Conservation (phyloP, 768 basidiomycete species). For the Boletus fagicola region DNA sequence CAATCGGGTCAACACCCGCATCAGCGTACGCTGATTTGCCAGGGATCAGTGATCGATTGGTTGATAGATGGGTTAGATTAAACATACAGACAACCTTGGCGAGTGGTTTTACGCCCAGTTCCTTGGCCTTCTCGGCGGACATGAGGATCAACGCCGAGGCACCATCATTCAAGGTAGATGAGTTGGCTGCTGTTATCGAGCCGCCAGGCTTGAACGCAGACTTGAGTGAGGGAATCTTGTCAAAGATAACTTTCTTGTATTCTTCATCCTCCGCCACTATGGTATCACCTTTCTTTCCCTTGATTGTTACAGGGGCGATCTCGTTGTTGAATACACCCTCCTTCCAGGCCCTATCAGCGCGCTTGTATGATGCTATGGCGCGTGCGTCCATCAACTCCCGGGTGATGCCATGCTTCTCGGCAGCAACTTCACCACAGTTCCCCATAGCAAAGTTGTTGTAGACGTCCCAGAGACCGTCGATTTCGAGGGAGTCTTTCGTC, state of each 20-base stretch:
- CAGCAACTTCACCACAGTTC: constrained; percentile 88
- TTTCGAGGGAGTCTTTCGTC: constrained; percentile 82
- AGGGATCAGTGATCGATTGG: constrained; percentile 5
- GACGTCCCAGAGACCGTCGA: constrained; percentile 94
- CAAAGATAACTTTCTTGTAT: constrained; percentile 93
- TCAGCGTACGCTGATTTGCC: constrained; percentile 81
- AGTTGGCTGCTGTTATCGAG: constrained; percentile 94
- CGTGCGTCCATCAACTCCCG: constrained; percentile 88
- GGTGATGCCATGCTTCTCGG: constrained; percentile 76
- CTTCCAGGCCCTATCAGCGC: constrained; percentile 89
- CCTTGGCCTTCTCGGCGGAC: constrained; percentile 89
- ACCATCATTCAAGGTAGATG: constrained; percentile 92
- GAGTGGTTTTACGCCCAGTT: constrained; percentile 88
- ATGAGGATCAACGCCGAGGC: constrained; percentile 94
- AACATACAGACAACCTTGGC: constrained; percentile 89
- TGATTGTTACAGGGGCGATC: constrained; percentile 86
- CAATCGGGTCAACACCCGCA: constrained; percentile 93
- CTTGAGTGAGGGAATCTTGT: constrained; percentile 85
- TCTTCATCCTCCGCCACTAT: constrained; percentile 95
- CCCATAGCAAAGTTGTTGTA: constrained; percentile 99
- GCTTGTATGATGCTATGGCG: constrained; percentile 93
- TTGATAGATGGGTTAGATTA: background rate
- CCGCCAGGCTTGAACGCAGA: constrained; percentile 91
- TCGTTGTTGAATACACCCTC: constrained; percentile 82
- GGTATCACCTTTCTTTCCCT: constrained; percentile 91